phyloP scores from a whole-genome alignment of 805 yeast species.

The Vanderwaltozyma polyspora region DNA sequence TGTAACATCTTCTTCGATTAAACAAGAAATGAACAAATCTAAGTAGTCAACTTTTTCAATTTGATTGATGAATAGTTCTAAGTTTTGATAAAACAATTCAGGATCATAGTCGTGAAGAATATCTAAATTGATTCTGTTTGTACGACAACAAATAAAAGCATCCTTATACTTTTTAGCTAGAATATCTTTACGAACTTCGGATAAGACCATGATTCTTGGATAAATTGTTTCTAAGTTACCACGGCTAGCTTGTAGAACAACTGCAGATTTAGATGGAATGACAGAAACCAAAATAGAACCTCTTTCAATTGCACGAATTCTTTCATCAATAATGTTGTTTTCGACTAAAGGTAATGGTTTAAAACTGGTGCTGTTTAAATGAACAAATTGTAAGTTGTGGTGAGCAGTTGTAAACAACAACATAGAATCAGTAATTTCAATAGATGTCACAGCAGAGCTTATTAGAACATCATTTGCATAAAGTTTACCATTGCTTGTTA shows the following conservation, averaged over 20 bases:
- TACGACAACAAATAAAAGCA: conserved; percentile 80
- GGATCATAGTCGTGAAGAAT: conserved; percentile 83
- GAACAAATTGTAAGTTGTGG: conserved; percentile 71
- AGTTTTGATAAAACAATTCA: conserved; percentile 46
- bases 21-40: conserved; percentile 77
- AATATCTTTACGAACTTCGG: conserved; percentile 68
- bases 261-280: conserved; percentile 73
- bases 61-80: conserved; percentile 59
- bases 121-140: conserved; percentile 86
- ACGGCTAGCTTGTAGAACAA: conserved; percentile 86
- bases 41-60: conserved; percentile 63
- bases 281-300: conserved; percentile 78
- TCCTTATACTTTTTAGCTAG: conserved; percentile 42
- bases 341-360: conserved; percentile 31
- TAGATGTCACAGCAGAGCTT: conserved; percentile 70
- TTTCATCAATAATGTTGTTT: conserved; percentile 49
- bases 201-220: conserved; percentile 84
- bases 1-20: conserved; percentile 79
- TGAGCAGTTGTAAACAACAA: conserved; percentile 81
- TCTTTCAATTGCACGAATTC: conserved; percentile 79
- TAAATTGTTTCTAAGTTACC: conserved; percentile 91
- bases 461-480: conserved; percentile 50
- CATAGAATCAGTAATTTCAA: conserved; percentile 59
- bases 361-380: conserved; percentile 38
- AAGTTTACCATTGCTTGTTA: conserved; percentile 65